phyloP scores from a whole-genome alignment of 768 basidiomycete species.

The Termitomyces sp. region DNA sequence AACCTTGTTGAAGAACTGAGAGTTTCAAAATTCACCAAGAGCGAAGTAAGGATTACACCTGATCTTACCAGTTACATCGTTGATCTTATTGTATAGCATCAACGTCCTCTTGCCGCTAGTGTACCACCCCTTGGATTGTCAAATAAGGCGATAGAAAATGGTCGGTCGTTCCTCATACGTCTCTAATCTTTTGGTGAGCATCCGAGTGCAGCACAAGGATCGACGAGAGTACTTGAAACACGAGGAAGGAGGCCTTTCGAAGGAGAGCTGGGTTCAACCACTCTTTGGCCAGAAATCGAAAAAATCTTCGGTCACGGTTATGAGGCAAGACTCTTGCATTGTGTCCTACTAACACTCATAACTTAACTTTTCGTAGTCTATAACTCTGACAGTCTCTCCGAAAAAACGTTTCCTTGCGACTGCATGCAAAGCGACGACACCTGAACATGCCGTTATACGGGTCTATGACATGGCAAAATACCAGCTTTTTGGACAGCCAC shows the following conservation, averaged over 20 bases:
- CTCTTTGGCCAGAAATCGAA: constrained; percentile 95
- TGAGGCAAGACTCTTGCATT: constrained; percentile 54
- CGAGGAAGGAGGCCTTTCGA: constrained; percentile 64
- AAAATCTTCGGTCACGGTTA: constrained; percentile 99
- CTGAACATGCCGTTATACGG: constrained; percentile 88
- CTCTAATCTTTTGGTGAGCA: not conserved
- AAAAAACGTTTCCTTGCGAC: constrained; percentile 74
- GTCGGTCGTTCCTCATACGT: constrained; percentile 31
- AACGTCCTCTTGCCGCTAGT: constrained; percentile 73
- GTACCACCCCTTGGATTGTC: constrained; percentile 94
- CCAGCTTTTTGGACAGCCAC: constrained; percentile 64
- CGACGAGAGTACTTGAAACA: not conserved
- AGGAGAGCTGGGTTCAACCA: constrained; percentile 81
- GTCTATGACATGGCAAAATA: constrained; percentile 73
- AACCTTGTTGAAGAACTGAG: constrained; percentile 50
- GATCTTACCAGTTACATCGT: not conserved
- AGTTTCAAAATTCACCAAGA: constrained; percentile 42
- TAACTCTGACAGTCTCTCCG: constrained; percentile 74
- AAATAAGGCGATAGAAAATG: constrained; percentile 82
- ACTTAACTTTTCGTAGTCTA: constrained; percentile 47
- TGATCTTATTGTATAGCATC: constrained; percentile 34
- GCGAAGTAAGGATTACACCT: constrained; percentile 37
- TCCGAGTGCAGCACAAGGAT: constrained; percentile 2
- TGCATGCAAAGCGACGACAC: constrained; percentile 82
- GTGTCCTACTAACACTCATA: not conserved